phyloP scores from a whole-genome alignment of 2,329 filamentous ascomycete species.

The Cercospora nicotianae region DNA sequence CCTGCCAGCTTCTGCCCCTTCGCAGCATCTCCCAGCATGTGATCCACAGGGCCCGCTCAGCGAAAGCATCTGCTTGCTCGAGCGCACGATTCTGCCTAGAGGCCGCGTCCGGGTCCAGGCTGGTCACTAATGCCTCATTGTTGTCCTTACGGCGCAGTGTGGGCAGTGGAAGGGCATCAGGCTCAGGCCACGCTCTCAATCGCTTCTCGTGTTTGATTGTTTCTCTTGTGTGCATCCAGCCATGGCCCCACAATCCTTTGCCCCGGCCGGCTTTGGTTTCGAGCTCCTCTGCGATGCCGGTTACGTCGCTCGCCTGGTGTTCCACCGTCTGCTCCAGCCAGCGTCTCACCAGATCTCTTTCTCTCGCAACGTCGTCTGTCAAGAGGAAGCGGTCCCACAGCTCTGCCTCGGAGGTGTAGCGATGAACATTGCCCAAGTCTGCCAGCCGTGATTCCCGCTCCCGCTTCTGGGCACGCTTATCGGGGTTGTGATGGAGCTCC shows the following conservation, averaged over 20 bases:
- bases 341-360: slow-evolving; percentile 76
- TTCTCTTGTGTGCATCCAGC: slow-evolving; percentile 88
- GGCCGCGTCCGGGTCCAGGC: slow-evolving; percentile 89
- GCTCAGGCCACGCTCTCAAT: slow-evolving; percentile 55
- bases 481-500: slow-evolving; percentile 59
- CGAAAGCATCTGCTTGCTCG: slow-evolving; percentile 80
- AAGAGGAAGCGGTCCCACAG: slow-evolving; percentile 74
- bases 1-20: slow-evolving; percentile 70
- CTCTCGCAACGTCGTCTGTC: slow-evolving; percentile 69
- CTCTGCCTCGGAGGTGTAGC: slow-evolving; percentile 61
- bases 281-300: slow-evolving; percentile 72
- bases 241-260: slow-evolving; percentile 74
- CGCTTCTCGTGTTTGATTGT: slow-evolving; percentile 89
- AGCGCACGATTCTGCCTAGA: slow-evolving; percentile 74
- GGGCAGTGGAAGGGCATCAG: slow-evolving; percentile 56
- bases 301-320: slow-evolving; percentile 66
- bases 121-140: slow-evolving; percentile 71
- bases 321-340: slow-evolving; percentile 82
- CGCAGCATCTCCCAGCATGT: slow-evolving; percentile 92
- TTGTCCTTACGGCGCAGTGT: slow-evolving; percentile 48
- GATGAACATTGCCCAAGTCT: slow-evolving; percentile 37
- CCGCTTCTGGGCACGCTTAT: slow-evolving; percentile 36
- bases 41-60: slow-evolving; percentile 87
- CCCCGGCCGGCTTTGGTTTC: slow-evolving; percentile 67
- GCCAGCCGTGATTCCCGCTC: slow-evolving; percentile 39